phyloP scores from a whole-genome alignment of 2,329 filamentous ascomycete species.

The Hypoxylon sp. region DNA sequence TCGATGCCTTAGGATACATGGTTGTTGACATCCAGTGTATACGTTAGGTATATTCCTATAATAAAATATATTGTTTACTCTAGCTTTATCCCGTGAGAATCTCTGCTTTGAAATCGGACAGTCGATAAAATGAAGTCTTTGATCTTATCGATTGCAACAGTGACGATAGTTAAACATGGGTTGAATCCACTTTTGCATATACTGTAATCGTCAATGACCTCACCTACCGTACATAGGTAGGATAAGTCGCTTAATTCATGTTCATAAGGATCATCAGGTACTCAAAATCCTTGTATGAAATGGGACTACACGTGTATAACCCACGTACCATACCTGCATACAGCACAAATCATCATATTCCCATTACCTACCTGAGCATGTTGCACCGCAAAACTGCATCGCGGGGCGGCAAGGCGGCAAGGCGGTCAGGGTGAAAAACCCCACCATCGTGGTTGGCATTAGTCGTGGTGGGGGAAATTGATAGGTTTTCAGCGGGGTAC shows the following conservation, averaged over 20 bases:
- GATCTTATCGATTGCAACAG: not conserved
- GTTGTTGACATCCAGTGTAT: not conserved
- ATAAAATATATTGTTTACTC: not conserved
- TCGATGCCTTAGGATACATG: not conserved
- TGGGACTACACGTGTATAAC: slow-evolving; percentile 7
- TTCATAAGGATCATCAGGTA: slow-evolving; percentile 13
- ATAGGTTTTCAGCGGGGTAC: slow-evolving; percentile 26
- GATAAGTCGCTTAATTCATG: too few relatives aligned
- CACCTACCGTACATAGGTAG: not conserved
- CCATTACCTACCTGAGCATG: slow-evolving; percentile 21
- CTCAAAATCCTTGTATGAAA: slow-evolving; percentile 7
- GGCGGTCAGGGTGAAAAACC: slow-evolving; percentile 33
- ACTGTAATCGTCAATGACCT: not conserved
- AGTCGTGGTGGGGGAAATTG: slow-evolving; percentile 35
- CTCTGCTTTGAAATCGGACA: not conserved
- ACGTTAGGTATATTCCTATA: not conserved
- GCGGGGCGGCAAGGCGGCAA: slow-evolving; percentile 35
- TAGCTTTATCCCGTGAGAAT: not conserved
- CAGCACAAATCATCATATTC: slow-evolving; percentile 15
- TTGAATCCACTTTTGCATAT: not conserved
- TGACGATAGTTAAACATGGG: not conserved
- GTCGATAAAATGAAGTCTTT: not conserved
- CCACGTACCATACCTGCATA: slow-evolving; percentile 22
- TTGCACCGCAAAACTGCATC: slow-evolving; percentile 9
- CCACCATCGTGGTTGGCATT: slow-evolving; percentile 40